These are phyloP conservation scores for Ramularia endophylla DNA, from an alignment of 2,329 filamentous ascomycete species.

Conservation along the genomic window DNA sequence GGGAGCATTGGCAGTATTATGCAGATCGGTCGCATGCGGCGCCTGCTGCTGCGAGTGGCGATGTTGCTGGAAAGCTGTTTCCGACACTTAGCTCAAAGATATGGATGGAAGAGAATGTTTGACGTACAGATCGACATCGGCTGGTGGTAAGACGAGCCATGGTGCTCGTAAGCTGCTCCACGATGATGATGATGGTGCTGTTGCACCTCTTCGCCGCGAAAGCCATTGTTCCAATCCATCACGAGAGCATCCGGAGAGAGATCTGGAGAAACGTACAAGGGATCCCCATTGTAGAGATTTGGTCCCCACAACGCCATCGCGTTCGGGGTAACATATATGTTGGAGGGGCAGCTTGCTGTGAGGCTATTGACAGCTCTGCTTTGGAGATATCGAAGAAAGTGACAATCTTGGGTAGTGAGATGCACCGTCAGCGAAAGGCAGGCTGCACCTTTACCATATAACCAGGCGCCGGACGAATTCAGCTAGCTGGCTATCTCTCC, in stretches of 20 bases:
- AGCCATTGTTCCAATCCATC: slow-evolving; percentile 9
- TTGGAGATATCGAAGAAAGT: slow-evolving; percentile 2
- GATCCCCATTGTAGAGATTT: slow-evolving; percentile 7
- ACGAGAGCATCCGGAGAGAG: slow-evolving; percentile 12
- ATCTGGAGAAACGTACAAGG: slow-evolving; percentile 12
- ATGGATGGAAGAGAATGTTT: too few relatives aligned
- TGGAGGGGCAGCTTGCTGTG: too few relatives aligned
- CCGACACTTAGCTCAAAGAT: neutral
- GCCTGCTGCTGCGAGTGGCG: neutral
- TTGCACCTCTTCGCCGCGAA: slow-evolving; percentile 5
- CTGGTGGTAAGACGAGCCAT: neutral
- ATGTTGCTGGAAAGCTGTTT: slow-evolving; percentile 1
- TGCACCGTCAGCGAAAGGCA: neutral
- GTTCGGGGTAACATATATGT: neutral
- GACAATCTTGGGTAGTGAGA: slow-evolving; percentile 1
- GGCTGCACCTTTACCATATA: neutral
- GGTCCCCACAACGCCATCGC: slow-evolving; percentile 6
- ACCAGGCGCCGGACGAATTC: too few relatives aligned
- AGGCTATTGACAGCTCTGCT: neutral
- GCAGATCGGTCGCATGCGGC: too few relatives aligned
- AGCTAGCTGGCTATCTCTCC: too few relatives aligned
- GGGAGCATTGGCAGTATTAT: too few relatives aligned
- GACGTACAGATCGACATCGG: too few relatives aligned
- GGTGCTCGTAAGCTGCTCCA: neutral
- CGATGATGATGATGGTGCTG: slow-evolving; percentile 3